Evolutionary conservation across 495 filamentous ascomycete species (phyloP).

Genomic region (Ramalina peruviana): DNA sequence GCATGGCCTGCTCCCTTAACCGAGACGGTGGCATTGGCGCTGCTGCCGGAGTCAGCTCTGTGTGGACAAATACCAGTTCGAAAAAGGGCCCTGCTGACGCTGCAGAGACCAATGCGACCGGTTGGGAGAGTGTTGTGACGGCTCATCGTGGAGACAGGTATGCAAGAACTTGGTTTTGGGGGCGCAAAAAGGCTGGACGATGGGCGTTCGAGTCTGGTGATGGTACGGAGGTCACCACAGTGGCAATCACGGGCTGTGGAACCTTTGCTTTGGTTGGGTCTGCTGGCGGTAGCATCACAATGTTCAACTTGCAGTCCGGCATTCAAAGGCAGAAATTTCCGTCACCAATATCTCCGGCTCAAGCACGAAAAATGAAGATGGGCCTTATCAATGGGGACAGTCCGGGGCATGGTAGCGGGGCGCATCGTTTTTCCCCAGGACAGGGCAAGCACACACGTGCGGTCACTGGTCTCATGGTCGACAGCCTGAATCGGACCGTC

Average conservation of each 20-base stretch:
- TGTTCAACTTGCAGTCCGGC: constrained; percentile 95
- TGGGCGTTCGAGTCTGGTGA: constrained; percentile 88
- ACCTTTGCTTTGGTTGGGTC: constrained; percentile 91
- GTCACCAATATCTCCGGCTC: constrained; percentile 46
- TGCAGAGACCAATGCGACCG: constrained; percentile 54
- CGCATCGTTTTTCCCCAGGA: constrained; percentile 25
- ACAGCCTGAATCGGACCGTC: constrained; percentile 67
- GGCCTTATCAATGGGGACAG: constrained; percentile 28
- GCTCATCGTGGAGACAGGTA: constrained; percentile 77
- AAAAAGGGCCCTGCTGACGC: constrained; percentile 39
- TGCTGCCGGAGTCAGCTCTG: constrained; percentile 47
- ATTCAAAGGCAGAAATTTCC: constrained; percentile 75
- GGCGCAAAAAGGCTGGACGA: constrained; percentile 75
- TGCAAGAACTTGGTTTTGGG: constrained; percentile 96
- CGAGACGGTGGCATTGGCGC: constrained; percentile 85
- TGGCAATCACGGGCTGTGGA: constrained; percentile 79
- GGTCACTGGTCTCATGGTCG: constrained; percentile 73
- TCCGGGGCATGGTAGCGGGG: constrained; percentile 25
- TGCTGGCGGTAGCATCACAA: constrained; percentile 63
- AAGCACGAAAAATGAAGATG: constrained; percentile 46
- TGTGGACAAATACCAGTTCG: constrained; percentile 59
- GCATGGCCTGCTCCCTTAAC: constrained; percentile 78
- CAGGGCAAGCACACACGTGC: constrained; percentile 60
- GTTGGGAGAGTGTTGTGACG: constrained; percentile 94
- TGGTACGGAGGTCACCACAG: constrained; percentile 66